Conservation (phyloP, 1,139 yeast species). For the Nakaseomyces uthaithaninus region DNA sequence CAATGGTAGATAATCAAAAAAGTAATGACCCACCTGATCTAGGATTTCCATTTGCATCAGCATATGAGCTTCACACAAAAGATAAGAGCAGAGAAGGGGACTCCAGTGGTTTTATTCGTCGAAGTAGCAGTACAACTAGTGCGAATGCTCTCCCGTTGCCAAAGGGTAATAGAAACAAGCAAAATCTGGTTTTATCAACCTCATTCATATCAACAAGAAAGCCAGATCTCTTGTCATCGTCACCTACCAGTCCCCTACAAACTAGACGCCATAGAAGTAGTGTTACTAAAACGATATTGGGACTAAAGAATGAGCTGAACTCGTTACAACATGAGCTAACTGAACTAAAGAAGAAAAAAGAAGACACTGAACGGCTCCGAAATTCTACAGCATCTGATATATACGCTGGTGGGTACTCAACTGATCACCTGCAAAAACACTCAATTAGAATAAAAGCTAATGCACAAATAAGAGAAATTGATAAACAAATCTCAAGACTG, state of each 20-base stretch:
- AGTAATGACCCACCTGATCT: slow-evolving; percentile 2
- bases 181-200: slow-evolving; percentile 28
- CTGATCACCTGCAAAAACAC: slow-evolving; percentile 31
- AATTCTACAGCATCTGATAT: slow-evolving; percentile 28
- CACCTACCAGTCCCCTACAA: slow-evolving; percentile 27
- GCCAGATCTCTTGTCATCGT: slow-evolving; percentile 19
- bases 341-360: slow-evolving; percentile 21
- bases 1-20: neutral
- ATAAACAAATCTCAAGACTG: slow-evolving; percentile 23
- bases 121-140: slow-evolving; percentile 11
- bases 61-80: neutral
- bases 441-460: slow-evolving; percentile 30
- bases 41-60: slow-evolving; percentile 7
- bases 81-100: neutral
- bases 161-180: slow-evolving; percentile 19
- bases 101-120: neutral
- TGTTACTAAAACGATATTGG: slow-evolving; percentile 19
- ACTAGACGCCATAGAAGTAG: slow-evolving; percentile 22
- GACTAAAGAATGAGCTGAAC: slow-evolving; percentile 20
- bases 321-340: slow-evolving; percentile 22
- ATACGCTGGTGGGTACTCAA: slow-evolving; percentile 30
- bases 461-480: slow-evolving; percentile 29
- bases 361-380: slow-evolving; percentile 23
- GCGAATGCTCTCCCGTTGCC: neutral
- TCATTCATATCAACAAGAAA: slow-evolving; percentile 30